Base-by-base conservation (phyloP, 2,329 filamentous ascomycete genomes). In the Colletotrichum agaves region DNA sequence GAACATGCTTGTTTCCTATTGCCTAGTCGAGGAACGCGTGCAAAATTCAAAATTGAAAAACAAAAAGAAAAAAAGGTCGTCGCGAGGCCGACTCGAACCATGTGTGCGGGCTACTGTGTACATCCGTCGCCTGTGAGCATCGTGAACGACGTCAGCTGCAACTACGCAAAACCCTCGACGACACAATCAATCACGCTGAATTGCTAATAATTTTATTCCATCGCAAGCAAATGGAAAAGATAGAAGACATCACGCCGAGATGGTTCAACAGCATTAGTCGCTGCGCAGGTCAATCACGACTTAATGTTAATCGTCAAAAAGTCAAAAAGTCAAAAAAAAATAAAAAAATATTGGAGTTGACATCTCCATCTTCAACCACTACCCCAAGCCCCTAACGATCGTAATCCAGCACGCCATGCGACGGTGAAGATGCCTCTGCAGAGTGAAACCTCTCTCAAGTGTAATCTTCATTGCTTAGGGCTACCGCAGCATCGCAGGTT, bases 381-480 rank as follows among this genome's bases (percentile, higher is more conserved):
- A 83, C 80, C 82, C 84, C 87, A 89, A 80, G 79, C 86, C 86
- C 85, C 83, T 77, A 83, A 81, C 84, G 82, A 84, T 84, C 87
- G 88, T 90, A 79, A 85, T 91, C 88, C 88, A 88, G 80, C 83
- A 81, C 88, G 89, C 89, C 88, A 90, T 84, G 84, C 84, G 85
- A 89, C 87, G 88, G 88, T 87, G 88, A 86, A 88, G 84, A 88
- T 83, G 78, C 78, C 88, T 90, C 87, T 91, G 88, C 88, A 89
- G 87, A 89, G 88, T 91, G 86, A 90, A 80, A 65, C 88, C 88
- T 90, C 88, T 85, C 89, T 91, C 84, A 88, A 90, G 88, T 74
- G 77, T 91, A 75, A 82, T 87, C 86, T 87, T 86, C 88, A 89
- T 87, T 88, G 86, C 88, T 89, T 86, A 90, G 80, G 87, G 83